A percentile compares a stretch with the other conserved stretches of the same genome.
Evolutionary conservation across 2,329 filamentous ascomycete species (phyloP).

Genomic region (Arthrinium puccinioides): DNA sequence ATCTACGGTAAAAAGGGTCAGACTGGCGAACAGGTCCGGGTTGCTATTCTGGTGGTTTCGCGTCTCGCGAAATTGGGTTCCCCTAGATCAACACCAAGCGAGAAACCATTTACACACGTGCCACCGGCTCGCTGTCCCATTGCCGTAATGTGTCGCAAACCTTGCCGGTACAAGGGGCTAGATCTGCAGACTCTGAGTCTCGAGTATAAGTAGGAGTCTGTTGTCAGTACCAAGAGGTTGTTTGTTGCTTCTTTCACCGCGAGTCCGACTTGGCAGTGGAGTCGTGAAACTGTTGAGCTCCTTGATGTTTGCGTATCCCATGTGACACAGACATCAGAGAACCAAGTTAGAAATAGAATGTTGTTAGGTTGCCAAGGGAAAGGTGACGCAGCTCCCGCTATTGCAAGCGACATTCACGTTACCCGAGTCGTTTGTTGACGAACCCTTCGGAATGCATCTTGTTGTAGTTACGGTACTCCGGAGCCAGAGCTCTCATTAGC

Average conservation of each 20-base stretch:
- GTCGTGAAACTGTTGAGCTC: conserved; percentile 4
- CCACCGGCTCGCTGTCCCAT: no score
- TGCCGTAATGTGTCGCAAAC: no score
- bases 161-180: not conserved
- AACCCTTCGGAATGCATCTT: no score
- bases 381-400: no score
- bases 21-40: conserved; percentile 3
- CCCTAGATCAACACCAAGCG: conserved; percentile 2
- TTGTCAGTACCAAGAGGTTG: not conserved
- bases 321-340: no score
- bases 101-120: conserved; percentile 2
- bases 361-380: no score
- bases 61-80: not conserved
- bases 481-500: no score
- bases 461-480: no score
- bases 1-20: conserved; percentile 2
- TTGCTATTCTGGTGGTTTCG: conserved; percentile 1
- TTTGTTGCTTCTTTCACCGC: not conserved
- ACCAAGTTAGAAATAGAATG: no score
- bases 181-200: not conserved
- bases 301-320: no score
- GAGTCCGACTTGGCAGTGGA: conserved; percentile 3
- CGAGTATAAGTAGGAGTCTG: not conserved
- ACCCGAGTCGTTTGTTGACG: no score
- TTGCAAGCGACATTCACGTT: no score